Evolutionary conservation across 2,329 filamentous ascomycete genomes (phyloP).

Genomic region (Huntiella moniliformis): DNA sequence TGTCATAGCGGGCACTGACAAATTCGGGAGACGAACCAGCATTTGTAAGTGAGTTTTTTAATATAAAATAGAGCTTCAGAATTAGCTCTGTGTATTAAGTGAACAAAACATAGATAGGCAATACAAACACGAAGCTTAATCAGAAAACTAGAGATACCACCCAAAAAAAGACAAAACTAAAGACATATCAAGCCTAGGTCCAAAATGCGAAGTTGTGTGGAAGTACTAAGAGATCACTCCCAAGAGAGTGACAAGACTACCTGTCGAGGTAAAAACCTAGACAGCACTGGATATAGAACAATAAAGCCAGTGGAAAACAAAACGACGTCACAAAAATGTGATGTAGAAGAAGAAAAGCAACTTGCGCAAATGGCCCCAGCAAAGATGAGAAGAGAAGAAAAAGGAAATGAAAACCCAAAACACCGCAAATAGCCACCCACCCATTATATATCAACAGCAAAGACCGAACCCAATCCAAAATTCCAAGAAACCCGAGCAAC

Average conservation of each 20-base stretch:
- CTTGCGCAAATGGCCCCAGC: not conserved
- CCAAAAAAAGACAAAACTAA: conserved; percentile 3
- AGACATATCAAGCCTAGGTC: conserved; percentile 1
- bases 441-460: not conserved
- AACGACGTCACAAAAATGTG: not conserved
- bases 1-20: not conserved
- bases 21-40: not conserved
- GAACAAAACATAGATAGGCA: not conserved
- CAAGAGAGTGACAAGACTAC: too few species aligned
- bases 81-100: not conserved
- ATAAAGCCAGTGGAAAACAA: not conserved
- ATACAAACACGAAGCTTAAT: not conserved
- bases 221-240: conserved; percentile 1
- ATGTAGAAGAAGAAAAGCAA: conserved; percentile 4
- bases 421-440: not conserved
- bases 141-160: not conserved
- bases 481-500: not conserved
- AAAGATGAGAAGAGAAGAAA: conserved; percentile 6
- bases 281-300: not conserved
- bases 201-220: not conserved
- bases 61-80: not conserved
- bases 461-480: not conserved
- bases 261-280: not conserved
- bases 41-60: not conserved
- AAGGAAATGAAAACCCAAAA: not conserved